phyloP scores from a whole-genome alignment of 805 yeast genomes.

The Debaryomyces tyrocola region DNA sequence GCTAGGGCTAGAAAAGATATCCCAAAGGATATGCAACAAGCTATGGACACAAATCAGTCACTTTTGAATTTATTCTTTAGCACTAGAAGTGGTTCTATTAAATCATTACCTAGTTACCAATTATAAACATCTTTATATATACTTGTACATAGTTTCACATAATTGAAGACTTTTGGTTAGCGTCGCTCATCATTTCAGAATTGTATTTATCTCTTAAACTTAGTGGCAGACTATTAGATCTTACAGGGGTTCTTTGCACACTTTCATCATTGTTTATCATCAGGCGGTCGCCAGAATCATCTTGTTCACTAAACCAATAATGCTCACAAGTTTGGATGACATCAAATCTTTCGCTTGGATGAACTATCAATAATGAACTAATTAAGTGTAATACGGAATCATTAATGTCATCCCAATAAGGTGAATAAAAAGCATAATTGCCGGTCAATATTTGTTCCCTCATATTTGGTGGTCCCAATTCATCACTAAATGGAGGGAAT shows the following conservation, averaged over 20 bases:
- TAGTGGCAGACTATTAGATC: slow-evolving; percentile 29
- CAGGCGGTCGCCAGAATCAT: slow-evolving; percentile 3
- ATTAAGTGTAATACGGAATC: slow-evolving; percentile 69
- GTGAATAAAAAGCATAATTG: slow-evolving; percentile 71
- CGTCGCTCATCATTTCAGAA: slow-evolving; percentile 15
- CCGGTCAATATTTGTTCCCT: slow-evolving; percentile 70
- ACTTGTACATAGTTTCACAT: slow-evolving; percentile 6
- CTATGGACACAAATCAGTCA: slow-evolving; percentile 16
- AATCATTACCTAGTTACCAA: slow-evolving; percentile 1
- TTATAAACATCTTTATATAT: background rate
- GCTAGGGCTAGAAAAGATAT: slow-evolving; percentile 7
- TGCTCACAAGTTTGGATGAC: slow-evolving; percentile 41
- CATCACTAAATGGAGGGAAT: slow-evolving; percentile 84
- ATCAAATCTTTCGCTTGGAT: slow-evolving; percentile 45
- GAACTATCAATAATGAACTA: slow-evolving; percentile 56
- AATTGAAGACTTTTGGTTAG: slow-evolving; percentile 7
- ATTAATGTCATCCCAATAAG: slow-evolving; percentile 73
- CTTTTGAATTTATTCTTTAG: slow-evolving; percentile 20
- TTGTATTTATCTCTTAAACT: slow-evolving; percentile 25
- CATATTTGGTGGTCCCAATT: slow-evolving; percentile 76
- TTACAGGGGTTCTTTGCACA: slow-evolving; percentile 15
- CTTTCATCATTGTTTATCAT: slow-evolving; percentile 1
- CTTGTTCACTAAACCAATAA: slow-evolving; percentile 40
- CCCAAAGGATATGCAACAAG: slow-evolving; percentile 16
- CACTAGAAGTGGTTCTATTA: slow-evolving; percentile 14